A percentile compares a stretch with the other conserved stretches of the same genome.
Evolutionary conservation across 176 grass and related monocot species (phyloP).

Genomic region (Oryza punctata): DNA sequence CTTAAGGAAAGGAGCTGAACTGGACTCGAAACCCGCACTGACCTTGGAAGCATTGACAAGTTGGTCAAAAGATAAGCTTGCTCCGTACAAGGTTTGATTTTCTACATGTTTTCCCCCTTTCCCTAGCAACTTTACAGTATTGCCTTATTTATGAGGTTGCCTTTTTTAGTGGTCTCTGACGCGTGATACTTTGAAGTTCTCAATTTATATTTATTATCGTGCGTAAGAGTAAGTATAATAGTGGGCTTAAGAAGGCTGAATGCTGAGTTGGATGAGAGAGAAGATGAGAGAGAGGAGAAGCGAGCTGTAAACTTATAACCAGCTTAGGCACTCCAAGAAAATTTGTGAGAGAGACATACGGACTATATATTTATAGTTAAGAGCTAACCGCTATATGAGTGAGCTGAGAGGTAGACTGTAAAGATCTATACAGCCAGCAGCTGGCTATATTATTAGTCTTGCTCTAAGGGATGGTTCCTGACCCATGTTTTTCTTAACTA

Average conservation of each 20-base stretch:
- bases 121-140: background rate
- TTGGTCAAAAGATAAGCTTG: slow-evolving; percentile 92
- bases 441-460: too few relatives aligned
- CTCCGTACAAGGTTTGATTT: slow-evolving; percentile 90
- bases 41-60: slow-evolving; percentile 68
- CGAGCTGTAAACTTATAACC: too few relatives aligned
- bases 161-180: background rate
- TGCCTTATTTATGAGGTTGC: background rate
- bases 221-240: too few relatives aligned
- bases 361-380: too few relatives aligned
- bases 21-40: slow-evolving; percentile 57
- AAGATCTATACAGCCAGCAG: too few relatives aligned
- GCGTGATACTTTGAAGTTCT: background rate
- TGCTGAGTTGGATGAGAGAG: too few relatives aligned
- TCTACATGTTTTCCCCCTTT: slow-evolving; percentile 19
- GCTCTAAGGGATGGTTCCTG: background rate
- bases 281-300: too few relatives aligned
- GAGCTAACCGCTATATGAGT: too few relatives aligned
- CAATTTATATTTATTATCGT: slow-evolving; percentile 1
- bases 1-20: slow-evolving; percentile 47
- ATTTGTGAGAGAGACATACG: too few relatives aligned
- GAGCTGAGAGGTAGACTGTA: too few relatives aligned
- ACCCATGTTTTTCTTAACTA: background rate
- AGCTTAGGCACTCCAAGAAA: too few relatives aligned
- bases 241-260: too few relatives aligned